Percentiles rank a stretch among this genome's conserved stretches.
These are phyloP conservation scores for Linderniella brevidens DNA, from an alignment of 257 asterid species.

Conservation along the genomic window DNA sequence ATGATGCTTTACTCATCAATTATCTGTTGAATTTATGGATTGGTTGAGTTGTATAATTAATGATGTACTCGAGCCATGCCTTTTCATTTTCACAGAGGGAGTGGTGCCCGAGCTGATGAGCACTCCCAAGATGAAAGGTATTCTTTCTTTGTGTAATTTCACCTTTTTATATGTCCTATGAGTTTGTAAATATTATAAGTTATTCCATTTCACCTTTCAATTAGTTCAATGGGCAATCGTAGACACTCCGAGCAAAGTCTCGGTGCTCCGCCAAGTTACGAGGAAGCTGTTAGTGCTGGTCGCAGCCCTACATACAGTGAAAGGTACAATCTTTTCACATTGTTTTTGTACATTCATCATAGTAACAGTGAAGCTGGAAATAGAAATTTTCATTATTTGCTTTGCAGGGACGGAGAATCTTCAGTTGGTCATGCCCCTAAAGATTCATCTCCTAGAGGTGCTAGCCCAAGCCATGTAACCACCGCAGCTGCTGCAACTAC, in stretches of 20 bases:
- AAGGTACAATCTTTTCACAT: constrained; percentile 23
- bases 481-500: constrained; percentile 23
- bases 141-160: neutral
- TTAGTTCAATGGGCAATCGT: constrained; percentile 29
- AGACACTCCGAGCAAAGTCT: constrained; percentile 55
- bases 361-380: too few relatives aligned
- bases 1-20: too few relatives aligned
- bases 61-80: neutral
- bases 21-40: too few relatives aligned
- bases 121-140: constrained; percentile 84
- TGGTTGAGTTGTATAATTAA: too few relatives aligned
- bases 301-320: constrained; percentile 66
- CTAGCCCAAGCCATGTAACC: constrained; percentile 34
- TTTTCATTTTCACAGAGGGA: constrained; percentile 34
- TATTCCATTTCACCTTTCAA: constrained; percentile 4
- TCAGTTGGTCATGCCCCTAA: constrained; percentile 45
- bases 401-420: constrained; percentile 55
- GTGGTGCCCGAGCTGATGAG: constrained; percentile 57
- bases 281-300: constrained; percentile 55
- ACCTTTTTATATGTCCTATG: too few relatives aligned
- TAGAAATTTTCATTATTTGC: constrained; percentile 4
- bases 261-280: constrained; percentile 78
- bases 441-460: constrained; percentile 37
- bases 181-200: too few relatives aligned
- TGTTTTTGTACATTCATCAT: constrained; percentile 3